Evolutionary conservation across 129 eudicot species (phyloP).

Genomic region (Silybum marianum): DNA sequence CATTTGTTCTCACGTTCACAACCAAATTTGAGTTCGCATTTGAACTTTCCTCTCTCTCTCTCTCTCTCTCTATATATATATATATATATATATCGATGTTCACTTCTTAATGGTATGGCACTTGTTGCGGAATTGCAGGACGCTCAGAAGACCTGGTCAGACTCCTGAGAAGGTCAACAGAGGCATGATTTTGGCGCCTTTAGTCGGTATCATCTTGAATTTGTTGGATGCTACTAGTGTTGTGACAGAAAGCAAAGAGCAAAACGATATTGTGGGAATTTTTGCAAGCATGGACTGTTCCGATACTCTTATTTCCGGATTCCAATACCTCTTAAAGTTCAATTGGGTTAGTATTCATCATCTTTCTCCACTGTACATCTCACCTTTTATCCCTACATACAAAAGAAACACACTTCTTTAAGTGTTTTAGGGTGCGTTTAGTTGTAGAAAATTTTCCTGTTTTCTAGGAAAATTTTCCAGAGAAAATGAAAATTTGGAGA

Average conservation of each 20-base stretch:
- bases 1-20: too few species aligned
- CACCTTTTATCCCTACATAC: neutral
- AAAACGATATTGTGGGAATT: constrained; percentile 66
- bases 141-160: constrained; percentile 75
- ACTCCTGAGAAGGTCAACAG: constrained; percentile 81
- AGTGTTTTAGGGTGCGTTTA: too few species aligned
- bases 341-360: constrained; percentile 72
- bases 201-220: constrained; percentile 87
- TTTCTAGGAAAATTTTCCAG: too few species aligned
- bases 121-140: constrained; percentile 43
- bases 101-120: neutral
- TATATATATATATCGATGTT: neutral
- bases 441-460: too few species aligned
- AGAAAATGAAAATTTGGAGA: too few species aligned
- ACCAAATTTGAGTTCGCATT: too few species aligned
- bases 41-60: too few species aligned
- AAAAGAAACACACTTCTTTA: neutral
- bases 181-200: constrained; percentile 94
- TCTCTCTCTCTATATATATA: too few species aligned
- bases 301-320: constrained; percentile 74
- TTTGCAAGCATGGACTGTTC: constrained; percentile 96
- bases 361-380: neutral
- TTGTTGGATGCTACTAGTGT: constrained; percentile 73
- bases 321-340: constrained; percentile 66
- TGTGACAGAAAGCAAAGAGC: constrained; percentile 37